Percentiles rank a stretch among this genome's conserved stretches.
phyloP scores from a whole-genome alignment of 345 rosid species.

The Populus deltoides region DNA sequence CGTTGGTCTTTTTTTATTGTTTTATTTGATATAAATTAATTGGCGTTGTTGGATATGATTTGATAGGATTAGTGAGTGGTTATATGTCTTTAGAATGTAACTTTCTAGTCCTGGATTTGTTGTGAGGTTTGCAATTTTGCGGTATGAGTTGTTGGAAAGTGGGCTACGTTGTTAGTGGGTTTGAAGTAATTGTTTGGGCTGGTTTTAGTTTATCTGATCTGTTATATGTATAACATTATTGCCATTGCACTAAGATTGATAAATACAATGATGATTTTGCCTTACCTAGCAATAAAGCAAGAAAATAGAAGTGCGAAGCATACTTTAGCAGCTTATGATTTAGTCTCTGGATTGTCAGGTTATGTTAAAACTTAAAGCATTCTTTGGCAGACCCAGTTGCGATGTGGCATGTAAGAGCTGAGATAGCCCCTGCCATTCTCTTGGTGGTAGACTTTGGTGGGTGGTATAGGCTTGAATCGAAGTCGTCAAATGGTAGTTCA shows the following conservation, averaged over 20 bases:
- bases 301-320: background rate
- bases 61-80: background rate
- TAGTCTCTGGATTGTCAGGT: slow-evolving; percentile 62
- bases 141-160: background rate
- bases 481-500: slow-evolving; percentile 49
- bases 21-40: background rate
- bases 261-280: background rate
- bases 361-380: slow-evolving; percentile 74
- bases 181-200: background rate
- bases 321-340: slow-evolving; percentile 51
- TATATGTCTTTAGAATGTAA: background rate
- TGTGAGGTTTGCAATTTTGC: background rate
- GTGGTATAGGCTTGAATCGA: slow-evolving; percentile 81
- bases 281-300: background rate
- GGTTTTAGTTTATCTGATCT: background rate
- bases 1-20: background rate
- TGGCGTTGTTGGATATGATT: background rate
- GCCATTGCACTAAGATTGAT: background rate
- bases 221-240: background rate
- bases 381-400: slow-evolving; percentile 99
- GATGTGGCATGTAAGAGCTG: slow-evolving; percentile 89
- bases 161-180: background rate
- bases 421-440: slow-evolving; percentile 78
- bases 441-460: slow-evolving; percentile 99
- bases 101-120: background rate